phyloP scores from a whole-genome alignment of 345 rosid genomes.

The Camelina neglecta region DNA sequence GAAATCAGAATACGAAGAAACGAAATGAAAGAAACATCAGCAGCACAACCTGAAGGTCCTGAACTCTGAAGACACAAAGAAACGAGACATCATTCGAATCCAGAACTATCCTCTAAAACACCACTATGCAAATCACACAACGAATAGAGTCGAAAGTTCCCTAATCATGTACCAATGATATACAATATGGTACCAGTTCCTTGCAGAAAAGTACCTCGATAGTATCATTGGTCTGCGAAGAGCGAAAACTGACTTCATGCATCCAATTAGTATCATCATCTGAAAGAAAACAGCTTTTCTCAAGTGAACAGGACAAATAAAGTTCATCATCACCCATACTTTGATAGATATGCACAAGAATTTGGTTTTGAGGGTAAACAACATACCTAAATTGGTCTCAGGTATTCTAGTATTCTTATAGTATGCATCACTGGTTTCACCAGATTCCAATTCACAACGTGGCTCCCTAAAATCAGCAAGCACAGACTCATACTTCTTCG shows the following conservation, averaged over 20 bases:
- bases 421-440: constrained; percentile 32
- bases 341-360: neutral
- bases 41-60: neutral
- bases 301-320: neutral
- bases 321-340: neutral
- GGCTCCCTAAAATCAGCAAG: constrained; percentile 40
- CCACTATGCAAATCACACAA: neutral
- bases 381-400: constrained; percentile 31
- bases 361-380: constrained; percentile 6
- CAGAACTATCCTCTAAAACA: neutral
- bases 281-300: constrained; percentile 29
- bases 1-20: neutral
- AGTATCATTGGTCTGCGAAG: constrained; percentile 41
- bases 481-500: constrained; percentile 41
- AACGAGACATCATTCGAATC: neutral
- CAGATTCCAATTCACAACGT: constrained; percentile 35
- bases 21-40: constrained; percentile 12
- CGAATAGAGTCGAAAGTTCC: constrained; percentile 6
- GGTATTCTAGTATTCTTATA: constrained; percentile 1
- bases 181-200: constrained; percentile 10
- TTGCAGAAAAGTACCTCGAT: constrained; percentile 46
- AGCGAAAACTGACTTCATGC: constrained; percentile 43
- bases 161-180: neutral
- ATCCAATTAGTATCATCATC: constrained; percentile 39
- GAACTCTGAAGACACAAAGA: neutral